These are phyloP conservation scores for Coleophoma cylindrospora DNA, from an alignment of 2,329 filamentous ascomycete species.

Conservation along the genomic window DNA sequence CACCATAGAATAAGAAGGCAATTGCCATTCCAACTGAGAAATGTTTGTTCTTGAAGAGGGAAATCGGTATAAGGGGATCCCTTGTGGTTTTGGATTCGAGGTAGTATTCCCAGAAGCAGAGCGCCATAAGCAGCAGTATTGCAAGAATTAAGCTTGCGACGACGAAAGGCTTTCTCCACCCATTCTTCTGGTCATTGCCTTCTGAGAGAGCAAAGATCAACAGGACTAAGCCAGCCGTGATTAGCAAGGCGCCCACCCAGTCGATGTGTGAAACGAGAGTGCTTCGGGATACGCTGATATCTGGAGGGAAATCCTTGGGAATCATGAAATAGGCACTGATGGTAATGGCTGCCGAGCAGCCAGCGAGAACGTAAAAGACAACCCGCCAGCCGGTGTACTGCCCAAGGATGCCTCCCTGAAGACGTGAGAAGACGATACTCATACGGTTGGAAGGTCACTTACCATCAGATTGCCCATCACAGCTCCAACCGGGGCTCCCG, in stretches of 20 bases:
- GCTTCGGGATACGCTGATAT: conserved; percentile 9
- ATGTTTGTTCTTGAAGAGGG: conserved; percentile 52
- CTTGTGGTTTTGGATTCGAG: conserved; percentile 46
- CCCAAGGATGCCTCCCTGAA: conserved; percentile 50
- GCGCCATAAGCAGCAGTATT: conserved; percentile 41
- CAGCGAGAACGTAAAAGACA: conserved; percentile 61
- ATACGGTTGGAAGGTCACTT: background rate
- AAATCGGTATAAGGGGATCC: conserved; percentile 61
- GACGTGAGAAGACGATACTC: too few species aligned
- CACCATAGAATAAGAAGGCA: conserved; percentile 61
- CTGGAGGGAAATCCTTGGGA: conserved; percentile 39
- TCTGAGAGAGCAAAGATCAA: conserved; percentile 64
- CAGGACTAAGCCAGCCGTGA: conserved; percentile 57
- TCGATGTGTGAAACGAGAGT: conserved; percentile 43
- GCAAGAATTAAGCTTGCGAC: conserved; percentile 50
- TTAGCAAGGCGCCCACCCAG: conserved; percentile 59
- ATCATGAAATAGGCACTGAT: conserved; percentile 54
- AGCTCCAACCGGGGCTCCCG: conserved; percentile 59
- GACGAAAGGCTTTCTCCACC: conserved; percentile 61
- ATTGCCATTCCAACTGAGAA: conserved; percentile 61
- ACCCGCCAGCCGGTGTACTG: conserved; percentile 61
- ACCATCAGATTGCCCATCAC: conserved; percentile 52
- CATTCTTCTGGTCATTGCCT: conserved; percentile 54
- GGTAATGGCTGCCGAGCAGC: conserved; percentile 52
- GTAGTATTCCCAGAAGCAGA: conserved; percentile 39